phyloP scores from a whole-genome alignment of 2,329 filamentous ascomycete genomes.

The Trichoderma endophyticum region DNA sequence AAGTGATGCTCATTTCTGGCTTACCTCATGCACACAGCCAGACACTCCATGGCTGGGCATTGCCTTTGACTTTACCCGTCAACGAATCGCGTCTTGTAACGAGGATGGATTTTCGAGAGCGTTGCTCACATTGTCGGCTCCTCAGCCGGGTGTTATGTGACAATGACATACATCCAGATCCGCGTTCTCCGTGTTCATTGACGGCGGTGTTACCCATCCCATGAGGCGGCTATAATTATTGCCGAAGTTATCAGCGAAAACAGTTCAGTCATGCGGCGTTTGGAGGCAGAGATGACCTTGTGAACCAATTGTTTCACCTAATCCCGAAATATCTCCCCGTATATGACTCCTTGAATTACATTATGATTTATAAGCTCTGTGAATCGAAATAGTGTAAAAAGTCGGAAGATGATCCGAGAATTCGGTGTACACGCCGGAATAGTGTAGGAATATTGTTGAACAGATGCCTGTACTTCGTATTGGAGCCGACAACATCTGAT shows the following conservation, averaged over 20 bases:
- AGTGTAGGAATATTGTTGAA: neutral
- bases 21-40: neutral
- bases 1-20: neutral
- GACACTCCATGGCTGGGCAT: neutral
- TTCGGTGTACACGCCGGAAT: neutral
- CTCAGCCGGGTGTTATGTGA: neutral
- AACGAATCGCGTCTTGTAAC: neutral
- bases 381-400: neutral
- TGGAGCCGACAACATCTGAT: neutral
- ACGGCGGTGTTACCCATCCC: neutral
- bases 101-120: neutral
- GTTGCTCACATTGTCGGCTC: neutral
- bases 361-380: neutral
- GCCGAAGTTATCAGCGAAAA: neutral
- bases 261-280: neutral
- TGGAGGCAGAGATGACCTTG: neutral
- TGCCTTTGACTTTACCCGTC: slow-evolving; percentile 2
- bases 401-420: neutral
- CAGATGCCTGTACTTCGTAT: neutral
- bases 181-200: neutral
- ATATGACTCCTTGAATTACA: neutral
- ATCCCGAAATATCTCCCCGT: neutral
- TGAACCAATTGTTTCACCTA: neutral
- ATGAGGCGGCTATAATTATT: slow-evolving; percentile 9
- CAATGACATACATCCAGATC: neutral